Conservation (phyloP, 164 flowering plant species). For the Brasenia schreberi region DNA sequence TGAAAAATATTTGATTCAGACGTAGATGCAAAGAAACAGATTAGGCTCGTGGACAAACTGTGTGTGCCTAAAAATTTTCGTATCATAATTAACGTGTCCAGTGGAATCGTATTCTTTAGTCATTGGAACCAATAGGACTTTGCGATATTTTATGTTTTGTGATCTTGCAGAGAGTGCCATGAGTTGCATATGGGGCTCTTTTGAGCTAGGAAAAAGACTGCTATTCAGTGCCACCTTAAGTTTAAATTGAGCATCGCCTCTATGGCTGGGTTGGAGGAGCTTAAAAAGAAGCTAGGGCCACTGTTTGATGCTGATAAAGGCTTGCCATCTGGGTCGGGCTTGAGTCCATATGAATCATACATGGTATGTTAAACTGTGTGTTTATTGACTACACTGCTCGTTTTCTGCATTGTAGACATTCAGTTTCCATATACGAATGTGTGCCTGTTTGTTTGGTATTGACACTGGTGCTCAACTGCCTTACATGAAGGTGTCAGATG, state of each 20-base stretch:
- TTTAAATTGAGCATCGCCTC: background rate
- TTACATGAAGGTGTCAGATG: slow-evolving; percentile 63
- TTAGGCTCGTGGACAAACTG: no score
- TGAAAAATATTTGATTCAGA: no score
- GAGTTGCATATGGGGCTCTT: slow-evolving; percentile 1
- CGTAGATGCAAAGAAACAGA: no score
- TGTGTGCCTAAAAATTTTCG: no score
- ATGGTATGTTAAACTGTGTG: slow-evolving; percentile 25
- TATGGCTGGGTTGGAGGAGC: slow-evolving; percentile 91
- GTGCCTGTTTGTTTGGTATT: background rate
- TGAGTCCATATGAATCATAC: slow-evolving; percentile 66
- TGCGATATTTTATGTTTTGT: background rate
- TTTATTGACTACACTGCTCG: background rate
- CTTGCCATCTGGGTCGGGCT: slow-evolving; percentile 38
- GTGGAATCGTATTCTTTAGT: no score
- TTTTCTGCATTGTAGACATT: background rate
- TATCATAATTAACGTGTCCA: no score
- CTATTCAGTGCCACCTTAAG: background rate
- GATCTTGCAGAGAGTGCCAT: background rate
- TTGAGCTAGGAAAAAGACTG: background rate
- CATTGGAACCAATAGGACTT: no score
- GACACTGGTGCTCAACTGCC: background rate
- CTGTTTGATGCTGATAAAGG: slow-evolving; percentile 92
- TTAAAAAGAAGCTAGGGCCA: slow-evolving; percentile 79
- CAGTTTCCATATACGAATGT: background rate